phyloP scores from a whole-genome alignment of 805 yeast species.

The Starmerella sirachaensis region DNA sequence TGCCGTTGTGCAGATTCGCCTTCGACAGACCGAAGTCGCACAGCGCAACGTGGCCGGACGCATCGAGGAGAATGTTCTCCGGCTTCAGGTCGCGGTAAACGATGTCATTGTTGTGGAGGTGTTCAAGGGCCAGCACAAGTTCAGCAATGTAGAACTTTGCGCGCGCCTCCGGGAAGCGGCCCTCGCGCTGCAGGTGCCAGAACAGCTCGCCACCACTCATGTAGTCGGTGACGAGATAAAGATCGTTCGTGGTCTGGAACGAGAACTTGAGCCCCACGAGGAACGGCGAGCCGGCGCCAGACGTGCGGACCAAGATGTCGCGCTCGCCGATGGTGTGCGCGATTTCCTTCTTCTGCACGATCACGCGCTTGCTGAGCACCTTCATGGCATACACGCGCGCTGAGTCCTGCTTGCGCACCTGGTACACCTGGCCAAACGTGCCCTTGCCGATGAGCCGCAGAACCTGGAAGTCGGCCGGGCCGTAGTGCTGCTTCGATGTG shows the following conservation, averaged over 20 bases:
- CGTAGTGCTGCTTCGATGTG: slow-evolving; percentile 55
- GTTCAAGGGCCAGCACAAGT: slow-evolving; percentile 82
- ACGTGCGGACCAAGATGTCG: slow-evolving; percentile 83
- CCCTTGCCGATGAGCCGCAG: slow-evolving; percentile 87
- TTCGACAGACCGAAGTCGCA: slow-evolving; percentile 96
- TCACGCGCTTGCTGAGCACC: slow-evolving; percentile 84
- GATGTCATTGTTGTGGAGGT: slow-evolving; percentile 86
- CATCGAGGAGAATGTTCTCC: slow-evolving; percentile 87
- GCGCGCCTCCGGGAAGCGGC: slow-evolving; percentile 81
- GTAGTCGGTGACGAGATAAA: slow-evolving; percentile 88
- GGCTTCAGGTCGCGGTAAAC: slow-evolving; percentile 96
- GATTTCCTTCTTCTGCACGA: slow-evolving; percentile 91
- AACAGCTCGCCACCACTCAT: slow-evolving; percentile 97
- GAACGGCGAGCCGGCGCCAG: slow-evolving; percentile 79
- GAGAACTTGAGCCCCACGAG: slow-evolving; percentile 93
- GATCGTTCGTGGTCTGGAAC: slow-evolving; percentile 87
- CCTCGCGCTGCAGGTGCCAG: slow-evolving; percentile 95
- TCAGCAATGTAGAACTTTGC: slow-evolving; percentile 97
- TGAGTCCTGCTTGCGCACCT: slow-evolving; percentile 84
- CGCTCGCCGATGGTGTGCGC: slow-evolving; percentile 98
- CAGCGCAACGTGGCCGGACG: slow-evolving; percentile 92
- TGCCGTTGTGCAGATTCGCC: slow-evolving; percentile 70
- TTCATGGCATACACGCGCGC: slow-evolving; percentile 94
- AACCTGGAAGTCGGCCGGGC: slow-evolving; percentile 91
- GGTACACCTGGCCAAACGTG: slow-evolving; percentile 95